Evolutionary conservation across 2,329 filamentous ascomycete species (phyloP).

Genomic region (Monilinia fructigena): DNA sequence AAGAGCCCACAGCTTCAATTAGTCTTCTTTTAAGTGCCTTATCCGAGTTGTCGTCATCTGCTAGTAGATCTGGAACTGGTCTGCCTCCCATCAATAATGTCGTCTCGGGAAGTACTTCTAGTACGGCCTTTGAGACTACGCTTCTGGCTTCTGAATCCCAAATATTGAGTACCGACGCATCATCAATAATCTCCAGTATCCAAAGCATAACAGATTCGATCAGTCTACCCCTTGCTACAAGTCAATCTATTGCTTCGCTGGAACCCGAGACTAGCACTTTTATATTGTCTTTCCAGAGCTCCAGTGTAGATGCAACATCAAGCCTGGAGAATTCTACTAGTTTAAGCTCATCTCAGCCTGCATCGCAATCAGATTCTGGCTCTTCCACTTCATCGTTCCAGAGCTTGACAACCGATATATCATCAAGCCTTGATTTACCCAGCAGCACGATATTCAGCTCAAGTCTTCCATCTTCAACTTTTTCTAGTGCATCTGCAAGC

Average conservation of each 20-base stretch:
- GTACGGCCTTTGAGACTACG: neutral
- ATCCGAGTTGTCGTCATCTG: neutral
- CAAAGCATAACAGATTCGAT: neutral
- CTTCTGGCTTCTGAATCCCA: neutral
- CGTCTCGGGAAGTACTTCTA: neutral
- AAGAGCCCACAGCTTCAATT: neutral
- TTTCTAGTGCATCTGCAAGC: conserved; percentile 2
- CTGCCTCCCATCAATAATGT: neutral
- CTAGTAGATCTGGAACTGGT: neutral
- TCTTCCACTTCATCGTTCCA: neutral
- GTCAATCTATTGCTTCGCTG: neutral
- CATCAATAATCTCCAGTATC: neutral
- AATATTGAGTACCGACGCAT: neutral
- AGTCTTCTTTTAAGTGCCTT: neutral
- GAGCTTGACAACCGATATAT: neutral
- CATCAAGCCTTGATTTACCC: neutral
- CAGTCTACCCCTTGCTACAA: neutral
- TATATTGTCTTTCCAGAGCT: neutral
- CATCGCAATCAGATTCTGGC: neutral
- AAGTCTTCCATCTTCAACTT: neutral
- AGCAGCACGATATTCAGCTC: neutral
- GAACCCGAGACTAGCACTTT: neutral
- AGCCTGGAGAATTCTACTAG: neutral
- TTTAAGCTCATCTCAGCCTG: no score
- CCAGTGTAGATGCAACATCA: neutral